Evolutionary conservation across 306 rosid genomes (phyloP).

Genomic region (Cucurbita argyrosperma): DNA sequence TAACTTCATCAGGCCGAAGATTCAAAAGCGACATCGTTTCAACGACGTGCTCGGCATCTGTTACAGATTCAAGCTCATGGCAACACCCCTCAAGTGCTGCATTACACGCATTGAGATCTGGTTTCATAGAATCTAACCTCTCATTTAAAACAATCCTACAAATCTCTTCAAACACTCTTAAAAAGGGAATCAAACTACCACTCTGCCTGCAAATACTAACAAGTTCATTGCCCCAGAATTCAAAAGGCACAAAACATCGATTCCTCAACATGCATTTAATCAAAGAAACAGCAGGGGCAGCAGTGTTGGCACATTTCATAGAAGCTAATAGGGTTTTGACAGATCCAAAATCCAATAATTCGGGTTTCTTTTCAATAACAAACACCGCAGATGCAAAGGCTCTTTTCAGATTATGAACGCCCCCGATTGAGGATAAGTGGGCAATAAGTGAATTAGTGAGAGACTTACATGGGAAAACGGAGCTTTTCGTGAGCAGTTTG

Average conservation of each 20-base stretch:
- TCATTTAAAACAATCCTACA: slow-evolving; percentile 64
- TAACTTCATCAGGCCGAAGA: slow-evolving; percentile 56
- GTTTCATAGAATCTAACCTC: slow-evolving; percentile 55
- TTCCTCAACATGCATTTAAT: slow-evolving; percentile 53
- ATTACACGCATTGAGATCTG: slow-evolving; percentile 66
- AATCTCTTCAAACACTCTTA: slow-evolving; percentile 52
- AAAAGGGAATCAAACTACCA: slow-evolving; percentile 38
- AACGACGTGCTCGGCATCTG: slow-evolving; percentile 50
- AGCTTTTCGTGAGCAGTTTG: slow-evolving; percentile 52
- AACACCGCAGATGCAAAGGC: slow-evolving; percentile 61
- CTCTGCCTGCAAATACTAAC: slow-evolving; percentile 45
- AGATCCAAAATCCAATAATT: slow-evolving; percentile 28
- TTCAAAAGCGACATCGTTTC: slow-evolving; percentile 50
- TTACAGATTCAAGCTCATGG: slow-evolving; percentile 47
- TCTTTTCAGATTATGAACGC: slow-evolving; percentile 58
- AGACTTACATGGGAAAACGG: slow-evolving; percentile 56
- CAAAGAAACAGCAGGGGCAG: slow-evolving; percentile 72
- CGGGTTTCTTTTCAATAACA: slow-evolving; percentile 46
- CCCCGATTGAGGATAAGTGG: slow-evolving; percentile 53
- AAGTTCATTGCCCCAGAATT: slow-evolving; percentile 50
- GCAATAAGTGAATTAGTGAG: slow-evolving; percentile 56
- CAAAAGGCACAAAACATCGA: slow-evolving; percentile 51
- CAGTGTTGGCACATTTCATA: slow-evolving; percentile 52
- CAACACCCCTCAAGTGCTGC: slow-evolving; percentile 83
- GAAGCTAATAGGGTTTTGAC: slow-evolving; percentile 35